phyloP scores from a whole-genome alignment of 331 rosid genomes.

The Arachis monticola region DNA sequence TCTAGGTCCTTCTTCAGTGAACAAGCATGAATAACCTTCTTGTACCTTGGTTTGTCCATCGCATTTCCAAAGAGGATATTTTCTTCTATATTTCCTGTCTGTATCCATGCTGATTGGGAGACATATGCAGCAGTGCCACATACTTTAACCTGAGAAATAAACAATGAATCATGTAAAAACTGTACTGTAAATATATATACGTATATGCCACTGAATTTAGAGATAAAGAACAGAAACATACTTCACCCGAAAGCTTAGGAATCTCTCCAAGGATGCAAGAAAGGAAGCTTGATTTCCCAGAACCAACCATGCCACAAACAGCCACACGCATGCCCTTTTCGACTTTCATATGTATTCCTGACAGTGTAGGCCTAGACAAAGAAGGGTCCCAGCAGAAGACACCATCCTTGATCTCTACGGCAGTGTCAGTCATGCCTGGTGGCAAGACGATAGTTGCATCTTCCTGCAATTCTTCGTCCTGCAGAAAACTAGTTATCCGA shows the following conservation, averaged over 20 bases:
- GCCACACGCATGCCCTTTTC: conserved; percentile 85
- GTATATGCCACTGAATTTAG: conserved; percentile 15
- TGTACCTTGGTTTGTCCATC: conserved; percentile 83
- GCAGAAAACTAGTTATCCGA: conserved; percentile 79
- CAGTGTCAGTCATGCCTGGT: conserved; percentile 58
- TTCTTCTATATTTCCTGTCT: conserved; percentile 93
- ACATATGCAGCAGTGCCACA: conserved; percentile 94
- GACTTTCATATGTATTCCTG: conserved; percentile 71
- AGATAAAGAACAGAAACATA: conserved; percentile 50
- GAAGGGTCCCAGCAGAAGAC: conserved; percentile 77
- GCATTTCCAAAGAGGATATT: conserved; percentile 89
- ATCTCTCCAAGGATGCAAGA: conserved; percentile 92
- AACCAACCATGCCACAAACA: conserved; percentile 88
- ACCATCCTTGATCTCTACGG: conserved; percentile 76
- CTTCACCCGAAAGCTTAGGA: conserved; percentile 83
- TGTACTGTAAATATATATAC: conserved; percentile 12
- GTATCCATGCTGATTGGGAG: conserved; percentile 97
- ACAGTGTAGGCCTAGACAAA: conserved; percentile 63
- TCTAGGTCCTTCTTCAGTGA: conserved; percentile 88
- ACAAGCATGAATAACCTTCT: conserved; percentile 89
- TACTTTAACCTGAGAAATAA: conserved; percentile 64
- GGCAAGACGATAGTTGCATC: conserved; percentile 77
- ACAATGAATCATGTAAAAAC: conserved; percentile 28
- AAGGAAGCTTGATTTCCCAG: conserved; percentile 90
- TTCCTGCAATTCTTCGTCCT: conserved; percentile 85